Conservation (phyloP, 495 filamentous ascomycete genomes). For the Hamigera avellanea region DNA sequence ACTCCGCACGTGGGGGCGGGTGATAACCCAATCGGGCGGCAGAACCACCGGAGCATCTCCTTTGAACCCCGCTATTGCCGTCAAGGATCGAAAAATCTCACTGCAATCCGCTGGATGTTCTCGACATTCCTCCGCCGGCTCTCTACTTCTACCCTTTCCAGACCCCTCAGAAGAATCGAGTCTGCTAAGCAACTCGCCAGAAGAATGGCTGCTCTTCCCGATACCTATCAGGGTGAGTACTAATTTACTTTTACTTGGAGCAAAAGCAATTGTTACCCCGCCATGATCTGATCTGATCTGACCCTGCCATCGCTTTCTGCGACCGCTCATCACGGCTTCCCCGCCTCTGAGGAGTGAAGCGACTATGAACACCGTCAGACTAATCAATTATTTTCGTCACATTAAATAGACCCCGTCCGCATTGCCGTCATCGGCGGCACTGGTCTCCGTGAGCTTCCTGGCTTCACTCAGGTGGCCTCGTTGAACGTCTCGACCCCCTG, state of each 20-base stretch:
- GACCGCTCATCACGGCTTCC: background rate
- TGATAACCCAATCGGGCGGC: slow-evolving; percentile 8
- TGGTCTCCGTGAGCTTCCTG: slow-evolving; percentile 60
- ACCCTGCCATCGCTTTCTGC: background rate
- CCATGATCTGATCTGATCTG: slow-evolving; percentile 5
- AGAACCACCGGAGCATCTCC: background rate
- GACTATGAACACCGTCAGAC: too few species aligned
- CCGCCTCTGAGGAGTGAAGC: too few species aligned
- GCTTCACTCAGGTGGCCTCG: slow-evolving; percentile 70
- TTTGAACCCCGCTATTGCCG: background rate
- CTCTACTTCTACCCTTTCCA: slow-evolving; percentile 14
- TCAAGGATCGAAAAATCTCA: too few species aligned
- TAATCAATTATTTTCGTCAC: background rate
- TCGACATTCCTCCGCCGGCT: slow-evolving; percentile 12
- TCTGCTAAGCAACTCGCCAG: slow-evolving; percentile 23
- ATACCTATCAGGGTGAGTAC: slow-evolving; percentile 40
- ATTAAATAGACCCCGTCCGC: slow-evolving; percentile 53
- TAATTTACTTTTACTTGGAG: too few species aligned
- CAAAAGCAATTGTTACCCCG: slow-evolving; percentile 6
- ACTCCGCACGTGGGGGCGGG: too few species aligned
- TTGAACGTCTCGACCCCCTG: slow-evolving; percentile 73
- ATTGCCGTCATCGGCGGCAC: slow-evolving; percentile 98
- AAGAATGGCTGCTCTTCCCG: slow-evolving; percentile 45
- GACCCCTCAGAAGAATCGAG: slow-evolving; percentile 24
- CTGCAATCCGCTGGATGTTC: slow-evolving; percentile 7